Percentiles rank a stretch among this genome's conserved stretches.
Conservation (phyloP, 1,284 basidiomycete genomes). For the Agroathelia rolfsii region DNA sequence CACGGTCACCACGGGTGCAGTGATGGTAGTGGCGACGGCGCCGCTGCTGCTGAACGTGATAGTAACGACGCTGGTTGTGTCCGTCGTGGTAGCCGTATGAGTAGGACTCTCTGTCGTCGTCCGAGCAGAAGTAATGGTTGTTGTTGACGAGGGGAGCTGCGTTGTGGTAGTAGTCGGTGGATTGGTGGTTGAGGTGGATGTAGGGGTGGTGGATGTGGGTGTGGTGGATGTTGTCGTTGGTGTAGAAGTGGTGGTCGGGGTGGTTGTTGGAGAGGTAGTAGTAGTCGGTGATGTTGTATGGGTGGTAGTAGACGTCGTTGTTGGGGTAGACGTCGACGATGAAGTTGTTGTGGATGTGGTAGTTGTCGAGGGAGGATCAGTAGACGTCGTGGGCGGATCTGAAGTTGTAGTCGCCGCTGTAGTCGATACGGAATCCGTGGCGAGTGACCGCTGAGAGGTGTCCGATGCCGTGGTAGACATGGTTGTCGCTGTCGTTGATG, state of each 20-base stretch:
- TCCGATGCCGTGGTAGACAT: no score
- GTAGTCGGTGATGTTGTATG: constrained; percentile 12
- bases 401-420: constrained; percentile 12
- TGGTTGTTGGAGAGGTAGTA: constrained; percentile 5
- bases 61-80: no score
- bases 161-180: constrained; percentile 11
- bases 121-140: constrained; percentile 10
- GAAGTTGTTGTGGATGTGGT: constrained; percentile 10
- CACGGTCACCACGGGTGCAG: no score
- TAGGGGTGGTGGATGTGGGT: constrained; percentile 7
- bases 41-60: not conserved
- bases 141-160: no score
- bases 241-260: constrained; percentile 13
- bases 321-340: constrained; percentile 7
- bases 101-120: constrained; percentile 6
- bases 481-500: no score
- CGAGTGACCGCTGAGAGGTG: no score
- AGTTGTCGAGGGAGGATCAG: constrained; percentile 12
- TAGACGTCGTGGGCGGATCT: constrained; percentile 6
- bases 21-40: no score
- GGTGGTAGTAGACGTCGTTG: constrained; percentile 8
- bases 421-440: no score
- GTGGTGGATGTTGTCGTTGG: constrained; percentile 12
- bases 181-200: constrained; percentile 7
- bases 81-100: no score